These are phyloP conservation scores for Luffa aegyptiaca DNA, from an alignment of 306 rosid genomes.

Conservation along the genomic window DNA sequence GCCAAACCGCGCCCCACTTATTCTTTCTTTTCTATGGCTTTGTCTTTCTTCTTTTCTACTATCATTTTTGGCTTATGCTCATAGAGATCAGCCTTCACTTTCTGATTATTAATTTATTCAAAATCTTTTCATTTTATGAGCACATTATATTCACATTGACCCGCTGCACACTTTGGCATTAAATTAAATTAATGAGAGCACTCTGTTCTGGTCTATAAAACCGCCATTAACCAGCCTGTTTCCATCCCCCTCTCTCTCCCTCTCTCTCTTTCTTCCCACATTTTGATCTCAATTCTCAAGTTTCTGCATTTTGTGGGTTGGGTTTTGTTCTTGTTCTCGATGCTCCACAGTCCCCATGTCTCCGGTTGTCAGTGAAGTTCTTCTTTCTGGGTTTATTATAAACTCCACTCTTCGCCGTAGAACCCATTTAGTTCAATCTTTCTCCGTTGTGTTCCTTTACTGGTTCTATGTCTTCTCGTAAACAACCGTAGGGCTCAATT, in stretches of 20 bases:
- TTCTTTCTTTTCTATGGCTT: neutral
- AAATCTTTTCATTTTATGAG: too few species aligned
- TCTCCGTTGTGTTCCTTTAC: conserved; percentile 59
- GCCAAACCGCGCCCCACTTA: neutral
- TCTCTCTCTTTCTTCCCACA: neutral
- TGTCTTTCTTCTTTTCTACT: neutral
- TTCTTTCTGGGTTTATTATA: conserved; percentile 54
- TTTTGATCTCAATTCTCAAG: neutral
- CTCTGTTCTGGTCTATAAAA: neutral
- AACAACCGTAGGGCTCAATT: neutral
- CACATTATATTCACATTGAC: too few species aligned
- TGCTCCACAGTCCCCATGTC: conserved; percentile 49
- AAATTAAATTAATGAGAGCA: neutral
- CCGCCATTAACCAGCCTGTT: neutral
- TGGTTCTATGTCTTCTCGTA: conserved; percentile 35
- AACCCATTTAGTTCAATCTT: conserved; percentile 27
- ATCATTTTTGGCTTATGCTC: neutral
- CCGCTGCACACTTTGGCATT: too few species aligned
- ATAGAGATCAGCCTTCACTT: neutral
- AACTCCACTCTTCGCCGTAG: conserved; percentile 60
- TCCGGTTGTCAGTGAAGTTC: conserved; percentile 53
- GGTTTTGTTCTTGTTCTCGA: neutral
- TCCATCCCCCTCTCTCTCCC: neutral
- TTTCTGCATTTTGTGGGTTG: neutral
- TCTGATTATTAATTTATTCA: too few species aligned